Conservation (phyloP, 1,284 basidiomycete species). For the Ganoderma resinaceum region DNA sequence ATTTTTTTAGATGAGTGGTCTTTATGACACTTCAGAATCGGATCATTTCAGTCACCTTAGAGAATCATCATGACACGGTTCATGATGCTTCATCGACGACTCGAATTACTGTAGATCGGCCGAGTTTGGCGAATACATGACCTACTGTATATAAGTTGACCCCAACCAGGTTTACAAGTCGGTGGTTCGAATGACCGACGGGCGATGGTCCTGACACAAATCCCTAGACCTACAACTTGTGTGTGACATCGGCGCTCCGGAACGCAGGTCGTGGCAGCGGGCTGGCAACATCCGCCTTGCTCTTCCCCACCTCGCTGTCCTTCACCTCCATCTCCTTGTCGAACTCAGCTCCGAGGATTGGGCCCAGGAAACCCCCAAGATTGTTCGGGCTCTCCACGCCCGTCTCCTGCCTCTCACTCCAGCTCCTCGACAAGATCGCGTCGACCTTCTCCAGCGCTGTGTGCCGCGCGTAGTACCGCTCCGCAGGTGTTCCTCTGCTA, state of each 20-base stretch:
- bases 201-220: too few species aligned
- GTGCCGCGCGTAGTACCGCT: slow-evolving; percentile 37
- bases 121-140: too few species aligned
- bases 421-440: slow-evolving; percentile 43
- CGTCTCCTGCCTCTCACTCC: slow-evolving; percentile 34
- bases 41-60: too few species aligned
- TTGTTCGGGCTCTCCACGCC: slow-evolving; percentile 25
- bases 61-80: too few species aligned
- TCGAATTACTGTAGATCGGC: too few species aligned
- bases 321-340: slow-evolving; percentile 3
- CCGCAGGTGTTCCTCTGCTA: slow-evolving; percentile 33
- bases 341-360: not conserved
- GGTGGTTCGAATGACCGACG: too few species aligned
- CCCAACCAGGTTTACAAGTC: too few species aligned
- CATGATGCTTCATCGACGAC: too few species aligned
- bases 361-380: slow-evolving; percentile 13
- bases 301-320: not conserved
- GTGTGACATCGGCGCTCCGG: slow-evolving; percentile 27
- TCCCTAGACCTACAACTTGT: slow-evolving; percentile 13
- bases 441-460: slow-evolving; percentile 41
- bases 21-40: too few species aligned
- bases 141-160: too few species aligned
- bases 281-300: not conserved
- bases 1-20: too few species aligned
- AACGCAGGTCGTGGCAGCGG: slow-evolving; percentile 15